Conservation (phyloP, 139 green algal genomes). For the Closterium sp. region DNA sequence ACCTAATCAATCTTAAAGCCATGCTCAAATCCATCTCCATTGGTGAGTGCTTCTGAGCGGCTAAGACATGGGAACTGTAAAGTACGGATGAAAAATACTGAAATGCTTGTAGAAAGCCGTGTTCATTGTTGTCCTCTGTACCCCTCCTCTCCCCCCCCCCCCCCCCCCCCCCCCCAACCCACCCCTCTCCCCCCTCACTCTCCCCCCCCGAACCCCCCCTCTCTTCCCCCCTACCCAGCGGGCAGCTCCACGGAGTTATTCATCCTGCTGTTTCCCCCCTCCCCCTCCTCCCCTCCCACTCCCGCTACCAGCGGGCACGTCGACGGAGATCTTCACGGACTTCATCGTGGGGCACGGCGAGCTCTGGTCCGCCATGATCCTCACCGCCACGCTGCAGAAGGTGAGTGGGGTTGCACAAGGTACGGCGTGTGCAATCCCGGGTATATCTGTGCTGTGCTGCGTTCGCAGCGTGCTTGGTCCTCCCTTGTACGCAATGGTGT, state of each 20-base stretch:
- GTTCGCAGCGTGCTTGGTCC: too few species aligned
- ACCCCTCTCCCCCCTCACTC: too few species aligned
- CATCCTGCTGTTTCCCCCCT: neutral
- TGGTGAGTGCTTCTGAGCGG: constrained; percentile 60
- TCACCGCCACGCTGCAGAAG: constrained; percentile 57
- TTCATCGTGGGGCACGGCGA: constrained; percentile 97
- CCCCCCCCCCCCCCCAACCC: too few species aligned
- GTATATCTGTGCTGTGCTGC: too few species aligned
- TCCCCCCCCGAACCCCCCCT: neutral
- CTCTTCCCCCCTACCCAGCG: neutral
- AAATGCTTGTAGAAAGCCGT: constrained; percentile 90
- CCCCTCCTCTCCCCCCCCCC: too few species aligned
- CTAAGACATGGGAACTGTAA: too few species aligned
- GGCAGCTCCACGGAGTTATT: neutral
- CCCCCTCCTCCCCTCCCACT: neutral
- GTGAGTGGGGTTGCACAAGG: too few species aligned
- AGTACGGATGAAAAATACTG: constrained; percentile 56
- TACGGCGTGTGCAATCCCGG: too few species aligned
- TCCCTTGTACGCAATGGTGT: too few species aligned
- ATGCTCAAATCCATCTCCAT: constrained; percentile 85
- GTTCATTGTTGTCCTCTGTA: constrained; percentile 8
- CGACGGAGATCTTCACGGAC: constrained; percentile 86
- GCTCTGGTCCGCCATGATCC: constrained; percentile 87
- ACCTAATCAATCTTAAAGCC: constrained; percentile 87
- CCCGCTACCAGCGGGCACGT: constrained; percentile 64